Evolutionary conservation across 257 asterid species (phyloP), one percentile per base, ranked within the genome.

Genomic region (Gentiana dahurica): DNA sequence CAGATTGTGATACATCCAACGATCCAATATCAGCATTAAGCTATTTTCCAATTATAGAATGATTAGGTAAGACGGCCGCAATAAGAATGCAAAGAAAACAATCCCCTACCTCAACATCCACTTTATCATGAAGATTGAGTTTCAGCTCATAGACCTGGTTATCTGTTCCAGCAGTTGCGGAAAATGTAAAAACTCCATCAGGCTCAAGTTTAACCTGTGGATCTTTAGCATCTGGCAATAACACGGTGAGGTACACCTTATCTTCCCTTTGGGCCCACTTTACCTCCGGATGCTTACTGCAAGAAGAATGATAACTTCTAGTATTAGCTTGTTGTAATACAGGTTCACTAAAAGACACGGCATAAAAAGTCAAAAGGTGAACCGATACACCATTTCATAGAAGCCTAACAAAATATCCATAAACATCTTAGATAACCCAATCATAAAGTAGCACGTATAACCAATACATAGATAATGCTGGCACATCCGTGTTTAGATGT

Each of bases 201-300:
- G 94, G 96, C 15, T 85, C 94, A 54, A 91, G 74, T 61, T 85
- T 75, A 61, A 85, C 94, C 81, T 87, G 82, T 10, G 96, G 69
- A 64, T 81, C 55, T 69, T 87, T 85, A 3, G 98, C 84, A 78
- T 91, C 98, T 0, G 95, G 76, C 53, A 91, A 65, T 51, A 79
- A 67, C 64, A 91, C 87, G 2, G 98, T 87, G 59, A 91, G 75
- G 68, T 65, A 91, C 34, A 91, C 83, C 71, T 80, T 80, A 74
- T 87, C 96, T 68, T 74, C 87, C 70, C 92, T 87, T 67, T 91
- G 87, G 12, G 98, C 98, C 98, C 98, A 91, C 75, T 87, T 91
- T 37, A 91, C 88, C 65, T 87, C 92, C 33, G 98, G 98, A 73
- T 82, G 92, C 52, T 80, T 85, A 64, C 98, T 91, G 67, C 64